Conservation (phyloP, 495 filamentous ascomycete species). For the Talaromyces thailandensis region DNA sequence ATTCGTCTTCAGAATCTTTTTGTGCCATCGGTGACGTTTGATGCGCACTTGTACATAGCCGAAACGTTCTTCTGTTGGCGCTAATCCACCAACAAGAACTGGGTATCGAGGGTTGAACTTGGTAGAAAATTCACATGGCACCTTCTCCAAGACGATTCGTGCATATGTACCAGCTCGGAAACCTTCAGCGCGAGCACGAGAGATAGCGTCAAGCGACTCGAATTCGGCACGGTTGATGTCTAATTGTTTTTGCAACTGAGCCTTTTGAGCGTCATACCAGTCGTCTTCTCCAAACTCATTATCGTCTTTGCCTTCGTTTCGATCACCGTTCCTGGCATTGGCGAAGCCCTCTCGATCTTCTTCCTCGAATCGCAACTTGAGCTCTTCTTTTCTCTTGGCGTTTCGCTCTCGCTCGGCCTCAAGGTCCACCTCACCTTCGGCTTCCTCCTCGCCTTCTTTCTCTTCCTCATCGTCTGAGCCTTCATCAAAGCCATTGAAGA, state of each 20-base stretch:
- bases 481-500: slow-evolving; percentile 33
- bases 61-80: slow-evolving; percentile 87
- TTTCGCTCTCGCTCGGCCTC: slow-evolving; percentile 87
- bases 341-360: slow-evolving; percentile 90
- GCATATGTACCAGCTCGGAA: slow-evolving; percentile 91
- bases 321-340: slow-evolving; percentile 69
- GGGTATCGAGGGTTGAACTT: slow-evolving; percentile 80
- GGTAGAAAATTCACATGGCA: slow-evolving; percentile 85
- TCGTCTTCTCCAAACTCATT: slow-evolving; percentile 91
- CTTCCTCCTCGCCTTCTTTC: slow-evolving; percentile 17
- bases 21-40: slow-evolving; percentile 96
- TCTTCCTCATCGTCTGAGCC: slow-evolving; percentile 25
- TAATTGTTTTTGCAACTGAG: slow-evolving; percentile 84
- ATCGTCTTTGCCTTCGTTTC: slow-evolving; percentile 48
- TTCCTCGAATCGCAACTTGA: slow-evolving; percentile 90
- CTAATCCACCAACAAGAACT: slow-evolving; percentile 80
- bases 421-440: slow-evolving; percentile 38
- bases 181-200: slow-evolving; percentile 76
- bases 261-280: slow-evolving; percentile 97
- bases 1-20: slow-evolving; percentile 96
- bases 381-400: slow-evolving; percentile 84
- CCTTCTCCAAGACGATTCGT: slow-evolving; percentile 75
- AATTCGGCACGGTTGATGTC: slow-evolving; percentile 93
- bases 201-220: slow-evolving; percentile 69
- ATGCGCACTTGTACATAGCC: slow-evolving; percentile 93